These are phyloP conservation scores for Paraleonurus japonicus DNA, from an alignment of 257 asterid species.

Conservation along the genomic window DNA sequence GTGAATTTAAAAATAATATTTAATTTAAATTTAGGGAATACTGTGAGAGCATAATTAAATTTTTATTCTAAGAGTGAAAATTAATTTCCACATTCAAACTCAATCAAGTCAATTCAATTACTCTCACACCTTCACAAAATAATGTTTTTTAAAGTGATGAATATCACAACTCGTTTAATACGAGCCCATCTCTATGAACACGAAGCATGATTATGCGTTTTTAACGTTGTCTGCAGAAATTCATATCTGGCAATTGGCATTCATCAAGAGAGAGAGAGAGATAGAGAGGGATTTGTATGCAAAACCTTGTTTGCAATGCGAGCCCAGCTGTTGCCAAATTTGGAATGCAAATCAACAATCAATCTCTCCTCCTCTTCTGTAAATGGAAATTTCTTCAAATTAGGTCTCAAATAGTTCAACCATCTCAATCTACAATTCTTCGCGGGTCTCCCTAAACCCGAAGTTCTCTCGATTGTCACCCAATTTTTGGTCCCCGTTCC, in stretches of 20 bases:
- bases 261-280: not conserved
- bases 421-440: conserved; percentile 64
- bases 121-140: too few species aligned
- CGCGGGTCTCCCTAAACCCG: conserved; percentile 48
- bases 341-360: conserved; percentile 45
- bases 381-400: conserved; percentile 47
- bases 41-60: too few species aligned
- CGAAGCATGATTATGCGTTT: too few species aligned
- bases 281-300: not conserved
- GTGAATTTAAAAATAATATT: too few species aligned
- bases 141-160: too few species aligned
- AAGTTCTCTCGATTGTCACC: conserved; percentile 40
- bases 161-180: too few species aligned
- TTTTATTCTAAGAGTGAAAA: too few species aligned
- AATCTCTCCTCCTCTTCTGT: conserved; percentile 41
- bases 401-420: conserved; percentile 58
- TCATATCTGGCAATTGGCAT: not conserved
- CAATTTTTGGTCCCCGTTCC: conserved; percentile 45
- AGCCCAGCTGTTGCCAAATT: conserved; percentile 60
- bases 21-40: too few species aligned
- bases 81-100: too few species aligned
- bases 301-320: conserved; percentile 53
- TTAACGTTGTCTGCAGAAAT: not conserved
- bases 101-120: too few species aligned
- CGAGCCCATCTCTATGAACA: too few species aligned